Base-by-base conservation (phyloP, 2,329 filamentous ascomycete species). In the Pseudogymnoascus sp. region DNA sequence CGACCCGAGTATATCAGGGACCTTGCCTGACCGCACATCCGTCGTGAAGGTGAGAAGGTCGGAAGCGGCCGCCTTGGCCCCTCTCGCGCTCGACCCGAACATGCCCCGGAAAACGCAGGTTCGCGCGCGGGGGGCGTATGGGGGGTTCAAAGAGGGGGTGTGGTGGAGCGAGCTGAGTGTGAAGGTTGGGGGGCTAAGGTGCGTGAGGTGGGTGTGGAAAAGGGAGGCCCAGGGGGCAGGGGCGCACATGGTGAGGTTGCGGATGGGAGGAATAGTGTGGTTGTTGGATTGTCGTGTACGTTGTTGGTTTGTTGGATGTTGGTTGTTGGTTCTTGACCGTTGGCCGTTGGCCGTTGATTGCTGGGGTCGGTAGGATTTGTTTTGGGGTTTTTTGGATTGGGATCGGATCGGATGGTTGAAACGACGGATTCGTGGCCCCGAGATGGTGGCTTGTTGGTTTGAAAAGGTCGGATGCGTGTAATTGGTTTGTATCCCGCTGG, bases 61-160 rank as follows among this genome's bases (percentile, higher is more conserved):
- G 69, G 85, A 91, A 70, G 89, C 87, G 72, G 84, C 96, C 0
- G 84, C 76, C 6, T 77, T 74, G 97, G 97, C 66, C 80, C 80
- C 66, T 85, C 80, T 2, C 3, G 88, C 87, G 0, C 96, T 79
- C 63, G 83, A 81, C 0, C 86, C 87, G 85, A 90, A 96, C 77
- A 96, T 87, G 68, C 92, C 91, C 65, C 93, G 88, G 77, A 86
- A 93, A 71, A 96, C 86, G 76, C 93, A 95, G 70, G 86, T 92
- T 62, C 92, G 85, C 7, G 85, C 88, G 62, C 90, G 83, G 1
- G 86, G 75, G 3, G 72, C 59, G 50, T 69, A 72, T 3, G 68
- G 70, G 76, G 68, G 50, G 74, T 73, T 0, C 77, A 73, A n/a
- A 76, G 75, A 37, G 6, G 56, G 31, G 9, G 21, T 17, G 21